Evolutionary conservation across 345 rosid species (phyloP).

Genomic region (Citrus reticulata): DNA sequence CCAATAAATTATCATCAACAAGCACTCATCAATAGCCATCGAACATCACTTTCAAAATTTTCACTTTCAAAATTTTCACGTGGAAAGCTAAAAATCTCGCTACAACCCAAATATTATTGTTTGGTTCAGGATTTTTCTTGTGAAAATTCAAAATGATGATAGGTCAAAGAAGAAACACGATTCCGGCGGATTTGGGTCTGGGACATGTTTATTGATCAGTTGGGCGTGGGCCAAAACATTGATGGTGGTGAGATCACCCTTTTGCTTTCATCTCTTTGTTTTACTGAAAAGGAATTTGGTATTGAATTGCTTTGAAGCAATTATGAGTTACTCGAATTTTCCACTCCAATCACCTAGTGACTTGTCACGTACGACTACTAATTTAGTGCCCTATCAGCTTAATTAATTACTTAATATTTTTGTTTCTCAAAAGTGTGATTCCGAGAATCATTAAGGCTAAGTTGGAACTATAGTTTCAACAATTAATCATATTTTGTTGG

Average conservation of each 20-base stretch:
- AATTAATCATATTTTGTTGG: background rate
- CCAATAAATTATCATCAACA: too few relatives aligned
- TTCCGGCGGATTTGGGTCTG: conserved; percentile 4
- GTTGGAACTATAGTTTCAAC: background rate
- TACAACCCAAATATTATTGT: too few relatives aligned
- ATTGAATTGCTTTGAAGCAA: background rate
- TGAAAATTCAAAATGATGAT: background rate
- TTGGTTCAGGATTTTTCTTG: background rate
- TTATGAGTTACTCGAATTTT: too few relatives aligned
- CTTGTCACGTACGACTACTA: background rate
- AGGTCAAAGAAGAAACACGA: background rate
- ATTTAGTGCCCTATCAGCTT: background rate
- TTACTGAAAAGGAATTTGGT: background rate
- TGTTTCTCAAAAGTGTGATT: background rate
- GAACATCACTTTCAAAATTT: too few relatives aligned
- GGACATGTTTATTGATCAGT: background rate
- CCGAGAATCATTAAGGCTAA: background rate
- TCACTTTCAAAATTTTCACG: too few relatives aligned
- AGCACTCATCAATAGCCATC: too few relatives aligned
- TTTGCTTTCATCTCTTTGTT: background rate
- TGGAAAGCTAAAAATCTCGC: too few relatives aligned
- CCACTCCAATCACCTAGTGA: background rate
- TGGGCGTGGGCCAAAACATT: background rate
- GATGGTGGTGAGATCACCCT: background rate
- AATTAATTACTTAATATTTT: too few relatives aligned